Base-by-base conservation (phyloP, 1,284 basidiomycete genomes). In the Puccinia horiana region DNA sequence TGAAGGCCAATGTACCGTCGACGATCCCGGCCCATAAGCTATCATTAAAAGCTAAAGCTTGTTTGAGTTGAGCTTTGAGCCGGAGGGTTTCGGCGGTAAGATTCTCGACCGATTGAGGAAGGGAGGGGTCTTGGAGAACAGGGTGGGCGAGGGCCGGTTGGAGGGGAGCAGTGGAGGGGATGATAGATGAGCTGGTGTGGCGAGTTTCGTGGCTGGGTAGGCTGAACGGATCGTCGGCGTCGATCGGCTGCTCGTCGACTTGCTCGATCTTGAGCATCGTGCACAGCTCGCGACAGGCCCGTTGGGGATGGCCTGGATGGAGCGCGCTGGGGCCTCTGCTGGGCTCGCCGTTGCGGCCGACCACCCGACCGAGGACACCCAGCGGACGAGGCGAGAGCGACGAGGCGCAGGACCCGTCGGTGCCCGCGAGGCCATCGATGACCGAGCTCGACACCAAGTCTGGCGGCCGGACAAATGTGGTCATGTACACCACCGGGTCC, bases 1-100 rank as follows among this genome's bases (percentile, higher is more conserved):
- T 74, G 11, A 74, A 65, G 23, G 58, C 63, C 40, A 81, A 63
- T 0, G 79, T 81, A 56, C 79, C 79, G 49, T 81, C 40, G 26
- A 81, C 79, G 54, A 81, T 74, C 8, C 70, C 79, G 32, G 26
- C 61, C 79, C 79, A 81, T 70, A 81, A 58, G 26, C 52, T 65
- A 14, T 81, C 70, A 52, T 81, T 81, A 11, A 81, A 73, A 20
- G 26, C 40, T 16, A 81, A 49, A n/a, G 70, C 70, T 40, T 81
- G 54, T 32, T 58, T 54, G 8, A 81, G 44, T 23, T 74, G 70
- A n/a, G n/a, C 37, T 58, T 40, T 74, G 11, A 81, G 44, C 9
- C 42, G 61, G 20, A 20, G 29, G 2, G 40, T 58, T 65, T 81
- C 79, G n/a, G 63, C 77, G 20, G 44, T 67, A 18, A 80, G 40